These are phyloP conservation scores for Aspergillus luchuensis DNA, from an alignment of 2,329 filamentous ascomycete genomes.

Conservation along the genomic window DNA sequence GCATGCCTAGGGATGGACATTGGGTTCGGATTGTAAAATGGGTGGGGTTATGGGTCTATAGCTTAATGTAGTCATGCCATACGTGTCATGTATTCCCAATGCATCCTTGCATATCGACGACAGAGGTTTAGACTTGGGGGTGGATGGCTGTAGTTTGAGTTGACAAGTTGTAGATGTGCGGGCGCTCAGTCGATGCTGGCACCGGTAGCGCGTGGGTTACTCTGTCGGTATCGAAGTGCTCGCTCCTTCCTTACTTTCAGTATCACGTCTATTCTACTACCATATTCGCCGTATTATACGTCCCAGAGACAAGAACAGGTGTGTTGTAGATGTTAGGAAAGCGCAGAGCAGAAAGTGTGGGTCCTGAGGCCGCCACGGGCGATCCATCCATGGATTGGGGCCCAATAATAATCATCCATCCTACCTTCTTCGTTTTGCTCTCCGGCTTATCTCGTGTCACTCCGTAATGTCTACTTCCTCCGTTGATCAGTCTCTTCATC, in stretches of 20 bases:
- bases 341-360: background rate
- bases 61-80: slow-evolving; percentile 2
- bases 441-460: background rate
- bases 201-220: too few species aligned
- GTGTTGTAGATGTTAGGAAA: background rate
- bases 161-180: background rate
- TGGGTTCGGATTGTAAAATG: slow-evolving; percentile 6
- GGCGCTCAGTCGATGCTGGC: background rate
- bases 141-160: background rate
- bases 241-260: too few species aligned
- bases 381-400: background rate
- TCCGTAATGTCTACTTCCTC: background rate
- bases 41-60: background rate
- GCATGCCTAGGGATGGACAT: background rate
- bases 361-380: background rate
- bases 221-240: too few species aligned
- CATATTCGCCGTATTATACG: too few species aligned
- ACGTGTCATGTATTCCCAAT: background rate
- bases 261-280: too few species aligned
- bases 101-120: background rate
- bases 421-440: background rate
- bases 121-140: background rate
- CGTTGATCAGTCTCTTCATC: background rate
- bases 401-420: background rate
- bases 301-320: too few species aligned